Evolutionary conservation across 495 filamentous ascomycete species (phyloP).

Genomic region (Penicillium egyptiacum): DNA sequence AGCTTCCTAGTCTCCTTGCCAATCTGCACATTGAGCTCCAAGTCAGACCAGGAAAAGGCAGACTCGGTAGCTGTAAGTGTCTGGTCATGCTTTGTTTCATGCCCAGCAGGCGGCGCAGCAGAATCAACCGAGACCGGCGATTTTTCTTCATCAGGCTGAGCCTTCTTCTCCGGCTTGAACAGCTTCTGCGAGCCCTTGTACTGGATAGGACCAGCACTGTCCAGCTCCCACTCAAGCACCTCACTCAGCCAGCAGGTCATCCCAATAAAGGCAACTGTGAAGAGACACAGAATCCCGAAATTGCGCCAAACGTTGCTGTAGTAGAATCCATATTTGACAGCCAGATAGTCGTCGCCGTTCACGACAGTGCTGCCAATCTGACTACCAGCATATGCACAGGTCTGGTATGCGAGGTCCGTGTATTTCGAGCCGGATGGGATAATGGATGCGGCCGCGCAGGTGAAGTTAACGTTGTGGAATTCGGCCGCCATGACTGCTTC

Average conservation of each 20-base stretch:
- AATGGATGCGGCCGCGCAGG: slow-evolving; percentile 51
- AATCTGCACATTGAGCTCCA: slow-evolving; percentile 63
- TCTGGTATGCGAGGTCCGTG: slow-evolving; percentile 50
- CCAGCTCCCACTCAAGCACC: slow-evolving; percentile 55
- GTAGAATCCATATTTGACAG: slow-evolving; percentile 53
- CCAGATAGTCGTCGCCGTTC: slow-evolving; percentile 52
- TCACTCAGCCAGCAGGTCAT: slow-evolving; percentile 61
- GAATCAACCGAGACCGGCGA: slow-evolving; percentile 25
- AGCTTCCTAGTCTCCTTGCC: slow-evolving; percentile 65
- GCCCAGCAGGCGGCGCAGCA: slow-evolving; percentile 19
- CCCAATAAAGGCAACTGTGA: slow-evolving; percentile 55
- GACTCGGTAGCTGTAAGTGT: slow-evolving; percentile 51
- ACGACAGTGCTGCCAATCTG: slow-evolving; percentile 50
- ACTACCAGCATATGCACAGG: slow-evolving; percentile 57
- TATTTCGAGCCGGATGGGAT: slow-evolving; percentile 60
- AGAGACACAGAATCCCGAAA: slow-evolving; percentile 62
- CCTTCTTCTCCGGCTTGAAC: slow-evolving; percentile 46
- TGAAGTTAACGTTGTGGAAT: slow-evolving; percentile 44
- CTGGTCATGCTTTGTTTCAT: slow-evolving; percentile 24
- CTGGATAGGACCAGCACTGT: slow-evolving; percentile 62
- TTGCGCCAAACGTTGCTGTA: slow-evolving; percentile 63
- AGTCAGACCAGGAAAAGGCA: slow-evolving; percentile 50
- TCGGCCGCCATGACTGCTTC: slow-evolving; percentile 62
- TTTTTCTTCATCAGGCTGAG: slow-evolving; percentile 49
- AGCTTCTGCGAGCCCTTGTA: slow-evolving; percentile 48